phyloP scores from a whole-genome alignment of 2,329 filamentous ascomycete genomes.

The Talaromyces sp. region DNA sequence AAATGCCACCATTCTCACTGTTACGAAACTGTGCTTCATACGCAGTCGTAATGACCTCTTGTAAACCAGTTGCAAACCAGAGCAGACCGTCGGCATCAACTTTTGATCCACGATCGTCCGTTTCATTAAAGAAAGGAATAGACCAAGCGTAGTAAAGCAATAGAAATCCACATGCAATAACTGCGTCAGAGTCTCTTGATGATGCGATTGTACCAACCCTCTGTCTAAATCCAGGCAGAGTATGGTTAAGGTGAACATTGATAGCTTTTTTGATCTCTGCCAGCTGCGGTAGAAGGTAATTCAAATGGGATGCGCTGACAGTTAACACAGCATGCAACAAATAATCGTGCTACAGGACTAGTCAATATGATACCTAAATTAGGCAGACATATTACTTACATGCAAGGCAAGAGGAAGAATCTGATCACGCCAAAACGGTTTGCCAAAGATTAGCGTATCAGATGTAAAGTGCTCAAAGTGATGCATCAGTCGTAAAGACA shows the following conservation, averaged over 20 bases:
- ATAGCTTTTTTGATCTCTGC: neutral
- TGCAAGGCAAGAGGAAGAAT: constrained; percentile 11
- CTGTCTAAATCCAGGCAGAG: constrained; percentile 4
- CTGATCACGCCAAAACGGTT: neutral
- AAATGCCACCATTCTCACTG: neutral
- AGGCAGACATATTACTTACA: neutral
- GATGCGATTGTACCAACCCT: neutral
- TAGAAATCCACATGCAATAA: constrained; percentile 9
- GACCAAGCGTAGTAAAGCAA: constrained; percentile 9
- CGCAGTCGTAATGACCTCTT: neutral
- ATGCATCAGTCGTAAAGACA: constrained; percentile 2
- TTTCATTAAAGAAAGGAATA: constrained; percentile 8
- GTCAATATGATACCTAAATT: neutral
- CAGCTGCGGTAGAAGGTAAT: neutral
- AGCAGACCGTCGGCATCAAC: constrained; percentile 2
- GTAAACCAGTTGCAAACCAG: constrained; percentile 1
- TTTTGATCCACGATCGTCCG: neutral
- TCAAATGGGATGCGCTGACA: neutral
- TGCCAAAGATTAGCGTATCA: constrained; percentile 4
- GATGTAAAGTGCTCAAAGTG: constrained; percentile 10
- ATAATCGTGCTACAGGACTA: neutral
- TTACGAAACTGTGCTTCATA: neutral
- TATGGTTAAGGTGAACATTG: neutral
- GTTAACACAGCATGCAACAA: constrained; percentile 8
- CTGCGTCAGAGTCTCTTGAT: neutral